Evolutionary conservation across 805 yeast genomes (phyloP).

Genomic region (Metschnikowia similis): DNA sequence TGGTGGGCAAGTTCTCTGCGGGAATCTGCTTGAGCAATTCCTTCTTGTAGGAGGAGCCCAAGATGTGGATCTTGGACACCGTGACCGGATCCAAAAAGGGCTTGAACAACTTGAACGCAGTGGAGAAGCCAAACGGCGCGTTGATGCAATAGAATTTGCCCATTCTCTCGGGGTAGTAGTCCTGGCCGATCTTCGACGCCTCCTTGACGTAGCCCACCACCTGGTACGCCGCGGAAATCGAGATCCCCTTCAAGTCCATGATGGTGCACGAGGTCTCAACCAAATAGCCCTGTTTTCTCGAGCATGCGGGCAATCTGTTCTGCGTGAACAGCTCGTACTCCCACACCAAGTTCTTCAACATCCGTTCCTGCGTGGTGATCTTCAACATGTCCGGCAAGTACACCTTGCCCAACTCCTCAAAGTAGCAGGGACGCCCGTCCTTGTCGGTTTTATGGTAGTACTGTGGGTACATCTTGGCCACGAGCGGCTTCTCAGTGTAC

Average conservation of each 20-base stretch:
- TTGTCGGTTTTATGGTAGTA: constrained; percentile 95
- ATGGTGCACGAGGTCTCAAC: constrained; percentile 97
- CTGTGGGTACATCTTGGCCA: constrained; percentile 89
- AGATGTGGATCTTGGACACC: constrained; percentile 86
- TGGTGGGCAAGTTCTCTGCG: constrained; percentile 82
- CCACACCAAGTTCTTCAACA: constrained; percentile 95
- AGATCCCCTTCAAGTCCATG: constrained; percentile 90
- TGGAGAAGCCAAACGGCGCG: constrained; percentile 95
- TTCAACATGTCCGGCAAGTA: constrained; percentile 87
- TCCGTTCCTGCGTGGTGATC: constrained; percentile 91
- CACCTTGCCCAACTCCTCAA: constrained; percentile 90
- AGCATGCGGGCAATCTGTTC: constrained; percentile 89
- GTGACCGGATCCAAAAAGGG: constrained; percentile 97
- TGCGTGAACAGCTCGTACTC: constrained; percentile 89
- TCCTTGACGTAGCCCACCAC: constrained; percentile 87
- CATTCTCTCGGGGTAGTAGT: constrained; percentile 98
- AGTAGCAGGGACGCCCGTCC: constrained; percentile 94
- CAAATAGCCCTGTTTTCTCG: constrained; percentile 70
- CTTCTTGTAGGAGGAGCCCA: constrained; percentile 72
- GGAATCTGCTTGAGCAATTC: constrained; percentile 92
- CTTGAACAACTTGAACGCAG: constrained; percentile 87
- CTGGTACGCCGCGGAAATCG: constrained; percentile 76
- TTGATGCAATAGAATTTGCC: constrained; percentile 94
- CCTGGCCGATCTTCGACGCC: constrained; percentile 92
- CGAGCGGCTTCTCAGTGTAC: constrained; percentile 87